phyloP scores from a whole-genome alignment of 345 rosid genomes.

The Eucalyptus erythrocorys region DNA sequence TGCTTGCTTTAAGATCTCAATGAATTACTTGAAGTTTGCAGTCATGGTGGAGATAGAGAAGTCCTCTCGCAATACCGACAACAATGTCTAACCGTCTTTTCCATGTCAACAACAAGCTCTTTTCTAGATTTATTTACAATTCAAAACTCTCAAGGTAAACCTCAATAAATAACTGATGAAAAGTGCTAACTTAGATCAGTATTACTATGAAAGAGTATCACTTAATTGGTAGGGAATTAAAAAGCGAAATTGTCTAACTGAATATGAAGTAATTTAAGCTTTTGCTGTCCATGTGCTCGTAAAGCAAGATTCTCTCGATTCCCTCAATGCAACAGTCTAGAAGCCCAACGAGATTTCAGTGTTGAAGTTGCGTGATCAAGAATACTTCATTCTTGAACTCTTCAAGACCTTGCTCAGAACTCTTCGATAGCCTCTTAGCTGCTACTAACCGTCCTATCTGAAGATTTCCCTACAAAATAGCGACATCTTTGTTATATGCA shows the following conservation, averaged over 20 bases:
- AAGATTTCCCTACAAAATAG: conserved; percentile 18
- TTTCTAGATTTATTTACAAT: conserved; percentile 1
- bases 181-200: background rate
- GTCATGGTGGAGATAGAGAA: conserved; percentile 39
- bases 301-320: conserved; percentile 16
- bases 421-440: conserved; percentile 30
- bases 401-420: conserved; percentile 25
- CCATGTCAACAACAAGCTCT: conserved; percentile 12
- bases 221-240: background rate
- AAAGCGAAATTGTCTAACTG: conserved; percentile 5
- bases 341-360: conserved; percentile 36
- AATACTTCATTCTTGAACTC: conserved; percentile 25
- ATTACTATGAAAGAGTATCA: background rate
- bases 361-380: conserved; percentile 41
- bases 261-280: conserved; percentile 30
- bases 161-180: background rate
- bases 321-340: conserved; percentile 32
- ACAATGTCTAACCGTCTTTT: conserved; percentile 12
- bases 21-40: conserved; percentile 34
- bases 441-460: conserved; percentile 26
- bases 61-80: conserved; percentile 30
- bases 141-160: background rate
- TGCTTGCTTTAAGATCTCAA: conserved; percentile 38
- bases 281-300: conserved; percentile 29
- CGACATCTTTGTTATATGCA: background rate